These are phyloP conservation scores for Hygrophorus russula DNA, from an alignment of 768 basidiomycete genomes.

Conservation along the genomic window DNA sequence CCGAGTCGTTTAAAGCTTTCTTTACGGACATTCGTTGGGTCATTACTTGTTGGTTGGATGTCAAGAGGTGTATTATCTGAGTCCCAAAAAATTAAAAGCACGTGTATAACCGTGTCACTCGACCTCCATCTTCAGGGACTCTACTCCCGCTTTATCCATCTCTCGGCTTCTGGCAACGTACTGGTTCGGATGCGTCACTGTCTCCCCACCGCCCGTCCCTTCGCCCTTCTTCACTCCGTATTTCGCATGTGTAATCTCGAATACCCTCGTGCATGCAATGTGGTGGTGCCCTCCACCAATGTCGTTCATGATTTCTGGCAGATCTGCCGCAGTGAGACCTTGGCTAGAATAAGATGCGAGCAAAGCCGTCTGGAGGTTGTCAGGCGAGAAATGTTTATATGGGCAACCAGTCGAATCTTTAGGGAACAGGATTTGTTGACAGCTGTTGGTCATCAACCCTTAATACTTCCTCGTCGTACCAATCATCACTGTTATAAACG, in stretches of 20 bases:
- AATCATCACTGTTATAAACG: conserved; percentile 9
- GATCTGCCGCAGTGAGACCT: conserved; percentile 55
- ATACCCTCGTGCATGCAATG: conserved; percentile 94
- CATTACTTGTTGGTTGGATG: conserved; percentile 25
- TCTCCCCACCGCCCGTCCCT: conserved; percentile 77
- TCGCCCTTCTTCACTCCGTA: conserved; percentile 79
- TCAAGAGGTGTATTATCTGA: conserved; percentile 2
- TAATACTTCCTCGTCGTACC: background rate
- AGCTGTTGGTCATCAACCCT: conserved; percentile 38
- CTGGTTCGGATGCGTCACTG: conserved; percentile 90
- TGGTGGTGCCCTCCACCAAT: conserved; percentile 82
- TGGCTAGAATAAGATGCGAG: conserved; percentile 53
- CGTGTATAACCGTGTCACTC: background rate
- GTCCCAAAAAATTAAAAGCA: background rate
- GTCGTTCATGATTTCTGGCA: conserved; percentile 71
- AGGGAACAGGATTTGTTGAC: conserved; percentile 74
- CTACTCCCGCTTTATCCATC: conserved; percentile 31
- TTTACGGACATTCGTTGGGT: conserved; percentile 36
- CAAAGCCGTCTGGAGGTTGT: conserved; percentile 73
- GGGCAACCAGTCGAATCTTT: conserved; percentile 81
- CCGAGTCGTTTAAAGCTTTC: conserved; percentile 16
- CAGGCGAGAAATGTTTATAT: conserved; percentile 77
- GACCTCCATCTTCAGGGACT: conserved; percentile 6
- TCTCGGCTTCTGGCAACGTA: conserved; percentile 70
- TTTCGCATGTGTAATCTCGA: conserved; percentile 78